These are phyloP conservation scores for Bocquillonia castaneifolia DNA, from an alignment of 441 rosid species.

Conservation along the genomic window DNA sequence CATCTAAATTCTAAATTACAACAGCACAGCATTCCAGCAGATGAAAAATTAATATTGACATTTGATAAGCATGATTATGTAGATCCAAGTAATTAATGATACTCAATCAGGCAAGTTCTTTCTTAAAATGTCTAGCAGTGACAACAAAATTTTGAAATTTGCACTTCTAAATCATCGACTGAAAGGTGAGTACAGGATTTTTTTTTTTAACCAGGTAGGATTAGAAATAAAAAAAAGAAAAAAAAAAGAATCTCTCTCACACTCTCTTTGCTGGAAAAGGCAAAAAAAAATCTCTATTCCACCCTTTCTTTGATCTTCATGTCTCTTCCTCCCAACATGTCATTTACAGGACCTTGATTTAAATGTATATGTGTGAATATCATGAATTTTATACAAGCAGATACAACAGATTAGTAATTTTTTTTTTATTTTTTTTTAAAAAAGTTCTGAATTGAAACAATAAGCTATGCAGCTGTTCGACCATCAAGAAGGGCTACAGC, in stretches of 20 bases:
- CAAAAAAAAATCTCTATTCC: too few species aligned
- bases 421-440: too few species aligned
- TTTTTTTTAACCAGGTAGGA: too few species aligned
- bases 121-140: neutral
- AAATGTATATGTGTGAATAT: neutral
- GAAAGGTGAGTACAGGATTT: neutral
- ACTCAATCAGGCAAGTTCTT: neutral
- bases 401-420: too few species aligned
- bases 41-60: too few species aligned
- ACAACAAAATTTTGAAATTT: neutral
- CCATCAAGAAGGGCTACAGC: conserved; percentile 95
- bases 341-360: neutral
- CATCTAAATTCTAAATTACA: neutral
- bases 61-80: neutral
- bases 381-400: too few species aligned
- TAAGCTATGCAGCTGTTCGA: conserved; percentile 80
- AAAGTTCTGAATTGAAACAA: too few species aligned
- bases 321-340: neutral
- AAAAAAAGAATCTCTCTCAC: too few species aligned
- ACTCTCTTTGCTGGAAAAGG: too few species aligned
- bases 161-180: neutral
- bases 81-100: neutral
- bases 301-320: too few species aligned
- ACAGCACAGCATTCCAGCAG: neutral
- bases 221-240: too few species aligned